phyloP scores from a whole-genome alignment of 2,329 filamentous ascomycete genomes.

The Phaeoacremonium minimum region DNA sequence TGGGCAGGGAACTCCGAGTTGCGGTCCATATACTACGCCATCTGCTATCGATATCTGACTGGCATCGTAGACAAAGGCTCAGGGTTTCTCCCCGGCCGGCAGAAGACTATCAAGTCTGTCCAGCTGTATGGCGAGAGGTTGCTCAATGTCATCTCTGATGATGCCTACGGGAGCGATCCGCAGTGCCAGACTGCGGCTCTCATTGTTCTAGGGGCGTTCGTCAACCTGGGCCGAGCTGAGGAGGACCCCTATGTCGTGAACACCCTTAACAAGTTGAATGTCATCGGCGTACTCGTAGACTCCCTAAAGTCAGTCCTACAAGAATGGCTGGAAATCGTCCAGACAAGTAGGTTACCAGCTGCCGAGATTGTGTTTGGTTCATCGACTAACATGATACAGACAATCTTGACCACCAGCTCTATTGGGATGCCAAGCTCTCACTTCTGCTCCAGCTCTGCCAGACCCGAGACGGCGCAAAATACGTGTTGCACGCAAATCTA shows the following conservation, averaged over 20 bases:
- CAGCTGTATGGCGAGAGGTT: slow-evolving; percentile 67
- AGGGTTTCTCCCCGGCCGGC: slow-evolving; percentile 38
- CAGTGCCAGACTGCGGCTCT: slow-evolving; percentile 81
- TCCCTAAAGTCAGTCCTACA: slow-evolving; percentile 73
- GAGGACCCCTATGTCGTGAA: slow-evolving; percentile 73
- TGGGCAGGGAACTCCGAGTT: slow-evolving; percentile 67
- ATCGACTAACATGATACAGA: slow-evolving; percentile 18
- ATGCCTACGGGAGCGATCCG: slow-evolving; percentile 81
- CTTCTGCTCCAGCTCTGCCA: slow-evolving; percentile 82
- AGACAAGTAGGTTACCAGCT: slow-evolving; percentile 43
- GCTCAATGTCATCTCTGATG: slow-evolving; percentile 85
- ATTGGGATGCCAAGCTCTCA: slow-evolving; percentile 68
- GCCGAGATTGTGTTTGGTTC: not conserved
- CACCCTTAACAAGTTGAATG: slow-evolving; percentile 79
- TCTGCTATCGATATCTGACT: slow-evolving; percentile 80
- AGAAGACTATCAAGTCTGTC: slow-evolving; percentile 69
- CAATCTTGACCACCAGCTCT: slow-evolving; percentile 40
- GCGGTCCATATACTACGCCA: slow-evolving; percentile 84
- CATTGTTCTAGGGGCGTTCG: slow-evolving; percentile 74
- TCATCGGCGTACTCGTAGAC: slow-evolving; percentile 85
- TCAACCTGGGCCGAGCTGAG: slow-evolving; percentile 68
- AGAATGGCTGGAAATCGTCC: slow-evolving; percentile 61
- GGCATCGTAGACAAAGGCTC: slow-evolving; percentile 58
- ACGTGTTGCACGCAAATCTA: slow-evolving; percentile 84
- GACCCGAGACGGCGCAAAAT: slow-evolving; percentile 76